A percentile compares a stretch with the other conserved stretches of the same genome.
phyloP scores from a whole-genome alignment of 164 flowering plant genomes.

The Protea cynaroides region DNA sequence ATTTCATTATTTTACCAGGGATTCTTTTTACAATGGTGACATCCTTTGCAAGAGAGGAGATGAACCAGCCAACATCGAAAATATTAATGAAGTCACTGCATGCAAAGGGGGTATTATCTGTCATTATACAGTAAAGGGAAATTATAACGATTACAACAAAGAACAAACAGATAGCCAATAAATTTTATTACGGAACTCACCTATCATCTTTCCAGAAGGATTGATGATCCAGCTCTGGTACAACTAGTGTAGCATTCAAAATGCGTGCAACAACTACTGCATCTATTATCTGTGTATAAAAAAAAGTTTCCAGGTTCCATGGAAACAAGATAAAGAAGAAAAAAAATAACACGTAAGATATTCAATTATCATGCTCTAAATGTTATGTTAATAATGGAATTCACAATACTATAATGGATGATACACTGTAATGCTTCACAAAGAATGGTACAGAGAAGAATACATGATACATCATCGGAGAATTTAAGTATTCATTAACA shows the following conservation, averaged over 20 bases:
- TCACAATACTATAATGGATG: background rate
- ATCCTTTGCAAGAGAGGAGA: conserved; percentile 82
- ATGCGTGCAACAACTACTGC: conserved; percentile 96
- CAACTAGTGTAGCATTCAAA: conserved; percentile 90
- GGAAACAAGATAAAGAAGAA: background rate
- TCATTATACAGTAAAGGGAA: background rate
- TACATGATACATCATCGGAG: background rate
- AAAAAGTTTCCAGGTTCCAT: conserved; percentile 4
- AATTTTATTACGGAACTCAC: conserved; percentile 26
- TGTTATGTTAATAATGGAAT: background rate
- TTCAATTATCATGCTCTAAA: no score
- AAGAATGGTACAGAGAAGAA: no score
- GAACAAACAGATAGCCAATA: background rate
- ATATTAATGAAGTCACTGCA: conserved; percentile 87
- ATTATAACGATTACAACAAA: background rate
- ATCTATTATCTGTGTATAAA: conserved; percentile 72
- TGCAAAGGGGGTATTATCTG: conserved; percentile 3
- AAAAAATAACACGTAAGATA: background rate
- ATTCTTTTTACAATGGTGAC: conserved; percentile 71
- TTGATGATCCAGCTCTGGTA: conserved; percentile 92
- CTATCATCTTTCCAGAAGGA: conserved; percentile 98
- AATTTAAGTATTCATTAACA: background rate
- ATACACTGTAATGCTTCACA: no score
- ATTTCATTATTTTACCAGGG: conserved; percentile 81
- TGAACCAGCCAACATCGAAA: conserved; percentile 94